A percentile compares a stretch with the other conserved stretches of the same genome.
These are phyloP conservation scores for Blastobotrys peoriensis DNA, from an alignment of 805 yeast genomes.

Conservation along the genomic window DNA sequence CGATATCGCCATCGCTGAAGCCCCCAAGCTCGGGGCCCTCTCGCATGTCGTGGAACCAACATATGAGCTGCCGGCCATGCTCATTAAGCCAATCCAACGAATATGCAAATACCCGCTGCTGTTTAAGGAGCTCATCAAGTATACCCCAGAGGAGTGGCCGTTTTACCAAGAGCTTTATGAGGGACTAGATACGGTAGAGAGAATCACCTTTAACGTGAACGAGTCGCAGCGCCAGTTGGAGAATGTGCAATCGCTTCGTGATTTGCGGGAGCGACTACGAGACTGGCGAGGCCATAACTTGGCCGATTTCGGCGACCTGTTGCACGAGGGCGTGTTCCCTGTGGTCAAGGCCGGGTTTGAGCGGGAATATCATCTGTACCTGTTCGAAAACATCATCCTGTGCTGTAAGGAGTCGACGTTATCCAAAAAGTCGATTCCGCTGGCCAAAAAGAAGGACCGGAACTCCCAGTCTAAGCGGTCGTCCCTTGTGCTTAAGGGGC, in stretches of 20 bases:
- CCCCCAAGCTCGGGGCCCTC: conserved; percentile 46
- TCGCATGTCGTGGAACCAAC: conserved; percentile 69
- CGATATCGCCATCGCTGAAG: conserved; percentile 64
- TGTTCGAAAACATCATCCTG: conserved; percentile 67
- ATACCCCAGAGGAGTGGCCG: conserved; percentile 47
- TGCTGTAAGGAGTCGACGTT: conserved; percentile 55
- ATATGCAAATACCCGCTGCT: conserved; percentile 91
- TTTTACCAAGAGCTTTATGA: conserved; percentile 59
- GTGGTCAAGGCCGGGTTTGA: conserved; percentile 50
- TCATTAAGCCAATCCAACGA: conserved; percentile 92
- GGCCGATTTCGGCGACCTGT: conserved; percentile 75
- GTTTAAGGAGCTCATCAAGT: conserved; percentile 61
- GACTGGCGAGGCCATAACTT: conserved; percentile 92
- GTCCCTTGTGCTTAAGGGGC: conserved; percentile 61
- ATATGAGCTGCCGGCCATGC: conserved; percentile 80
- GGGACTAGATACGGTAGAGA: conserved; percentile 71
- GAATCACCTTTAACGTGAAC: conserved; percentile 80
- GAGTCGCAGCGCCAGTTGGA: conserved; percentile 92
- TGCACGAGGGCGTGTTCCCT: conserved; percentile 62
- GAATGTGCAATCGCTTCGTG: conserved; percentile 64
- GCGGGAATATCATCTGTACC: conserved; percentile 80
- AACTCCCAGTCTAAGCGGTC: conserved; percentile 19
- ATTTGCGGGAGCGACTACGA: conserved; percentile 63
- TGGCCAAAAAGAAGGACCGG: conserved; percentile 43
- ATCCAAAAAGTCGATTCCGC: conserved; percentile 40